Percentiles rank a stretch among this genome's conserved stretches.
Evolutionary conservation across 2,329 filamentous ascomycete genomes (phyloP).

Genomic region (Ceratocystis papillata): DNA sequence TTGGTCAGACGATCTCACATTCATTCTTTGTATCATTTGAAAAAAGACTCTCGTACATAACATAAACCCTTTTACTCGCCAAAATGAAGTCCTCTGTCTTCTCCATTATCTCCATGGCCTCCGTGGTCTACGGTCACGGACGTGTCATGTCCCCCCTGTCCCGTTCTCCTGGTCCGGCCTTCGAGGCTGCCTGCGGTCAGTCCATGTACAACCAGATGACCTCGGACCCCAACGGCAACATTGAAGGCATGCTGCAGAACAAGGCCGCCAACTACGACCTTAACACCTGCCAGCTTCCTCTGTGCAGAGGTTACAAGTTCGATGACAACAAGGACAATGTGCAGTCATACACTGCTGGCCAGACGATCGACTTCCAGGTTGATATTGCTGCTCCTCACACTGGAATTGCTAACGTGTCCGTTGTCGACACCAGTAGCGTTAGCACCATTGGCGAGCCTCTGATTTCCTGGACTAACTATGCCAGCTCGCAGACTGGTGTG

Average conservation of each 20-base stretch:
- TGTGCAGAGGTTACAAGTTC: slow-evolving; percentile 40
- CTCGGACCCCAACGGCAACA: slow-evolving; percentile 34
- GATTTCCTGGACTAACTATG: slow-evolving; percentile 46
- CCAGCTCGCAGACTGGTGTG: slow-evolving; percentile 35
- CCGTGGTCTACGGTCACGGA: slow-evolving; percentile 35
- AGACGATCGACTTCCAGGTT: slow-evolving; percentile 36
- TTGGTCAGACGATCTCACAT: slow-evolving; percentile 15
- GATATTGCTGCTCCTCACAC: slow-evolving; percentile 38
- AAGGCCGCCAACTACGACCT: slow-evolving; percentile 26
- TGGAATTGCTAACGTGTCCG: slow-evolving; percentile 44
- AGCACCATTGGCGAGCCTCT: slow-evolving; percentile 42
- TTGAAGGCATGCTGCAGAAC: slow-evolving; percentile 32
- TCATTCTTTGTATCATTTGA: slow-evolving; percentile 7
- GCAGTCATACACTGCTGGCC: slow-evolving; percentile 36
- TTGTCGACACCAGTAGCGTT: slow-evolving; percentile 45
- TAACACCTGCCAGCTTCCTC: slow-evolving; percentile 27
- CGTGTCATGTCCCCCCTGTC: slow-evolving; percentile 35
- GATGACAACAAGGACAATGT: slow-evolving; percentile 37
- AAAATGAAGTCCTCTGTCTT: slow-evolving; percentile 23
- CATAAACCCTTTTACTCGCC: background rate
- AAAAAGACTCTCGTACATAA: background rate
- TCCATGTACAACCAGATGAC: slow-evolving; percentile 32
- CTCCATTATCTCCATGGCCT: slow-evolving; percentile 21
- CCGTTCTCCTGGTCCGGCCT: slow-evolving; percentile 36
- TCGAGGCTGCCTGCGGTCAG: slow-evolving; percentile 37